Conservation (phyloP, 352 stramenopile species). For the Phytophthora citricola region DNA sequence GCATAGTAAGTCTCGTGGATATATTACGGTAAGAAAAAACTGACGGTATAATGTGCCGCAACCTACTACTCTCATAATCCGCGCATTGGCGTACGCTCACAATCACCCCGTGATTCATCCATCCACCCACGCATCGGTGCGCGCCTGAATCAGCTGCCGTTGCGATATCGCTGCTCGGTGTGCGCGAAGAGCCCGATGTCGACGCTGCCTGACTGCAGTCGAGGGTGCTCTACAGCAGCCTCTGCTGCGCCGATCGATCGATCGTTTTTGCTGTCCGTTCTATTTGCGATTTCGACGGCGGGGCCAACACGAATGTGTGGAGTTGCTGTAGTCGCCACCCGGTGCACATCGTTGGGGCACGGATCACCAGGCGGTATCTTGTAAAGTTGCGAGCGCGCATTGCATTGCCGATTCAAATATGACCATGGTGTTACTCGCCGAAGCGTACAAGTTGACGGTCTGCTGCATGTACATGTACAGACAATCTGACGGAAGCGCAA, state of each 20-base stretch:
- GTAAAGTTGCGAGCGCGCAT: conserved; percentile 8
- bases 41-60: too few species aligned
- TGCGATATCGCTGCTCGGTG: neutral
- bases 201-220: too few species aligned
- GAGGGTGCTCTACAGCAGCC: too few species aligned
- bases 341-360: conserved; percentile 13
- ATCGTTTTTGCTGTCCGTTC: neutral
- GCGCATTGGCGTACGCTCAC: neutral
- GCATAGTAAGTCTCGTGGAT: too few species aligned
- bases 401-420: neutral
- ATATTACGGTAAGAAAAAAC: too few species aligned
- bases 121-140: neutral
- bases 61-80: too few species aligned
- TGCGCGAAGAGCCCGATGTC: too few species aligned
- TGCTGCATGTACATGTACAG: neutral
- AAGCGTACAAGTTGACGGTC: neutral
- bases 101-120: neutral
- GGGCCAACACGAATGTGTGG: neutral
- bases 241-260: too few species aligned
- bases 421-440: too few species aligned
- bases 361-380: conserved; percentile 12
- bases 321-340: conserved; percentile 28
- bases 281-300: conserved; percentile 14
- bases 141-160: conserved; percentile 1
- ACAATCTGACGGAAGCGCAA: neutral